These are phyloP conservation scores for Mycocentrospora acerina DNA, from an alignment of 2,329 filamentous ascomycete genomes.

Conservation along the genomic window DNA sequence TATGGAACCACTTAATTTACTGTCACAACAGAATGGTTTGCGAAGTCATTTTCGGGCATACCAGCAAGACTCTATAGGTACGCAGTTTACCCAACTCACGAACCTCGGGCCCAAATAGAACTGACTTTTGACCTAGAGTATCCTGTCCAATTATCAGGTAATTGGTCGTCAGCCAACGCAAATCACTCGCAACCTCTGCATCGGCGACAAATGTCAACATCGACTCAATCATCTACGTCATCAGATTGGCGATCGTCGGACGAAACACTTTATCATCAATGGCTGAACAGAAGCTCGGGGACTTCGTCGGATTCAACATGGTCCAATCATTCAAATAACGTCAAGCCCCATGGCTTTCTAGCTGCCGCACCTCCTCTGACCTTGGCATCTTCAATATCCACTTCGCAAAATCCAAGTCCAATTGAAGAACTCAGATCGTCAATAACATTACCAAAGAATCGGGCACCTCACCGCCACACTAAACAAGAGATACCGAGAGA, in stretches of 20 bases:
- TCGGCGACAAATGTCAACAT: slow-evolving; percentile 18
- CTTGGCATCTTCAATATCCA: slow-evolving; percentile 1
- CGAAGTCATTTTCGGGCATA: too few relatives aligned
- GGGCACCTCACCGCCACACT: slow-evolving; percentile 8
- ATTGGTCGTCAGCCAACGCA: slow-evolving; percentile 10
- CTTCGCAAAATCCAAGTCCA: slow-evolving; percentile 3
- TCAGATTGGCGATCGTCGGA: slow-evolving; percentile 18
- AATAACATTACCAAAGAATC: slow-evolving; percentile 1
- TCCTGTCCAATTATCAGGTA: slow-evolving; percentile 3
- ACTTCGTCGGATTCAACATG: slow-evolving; percentile 25
- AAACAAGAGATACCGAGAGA: slow-evolving; percentile 14
- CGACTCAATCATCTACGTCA: slow-evolving; percentile 20
- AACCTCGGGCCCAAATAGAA: too few relatives aligned
- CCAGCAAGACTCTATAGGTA: too few relatives aligned
- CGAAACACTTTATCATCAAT: slow-evolving; percentile 21
- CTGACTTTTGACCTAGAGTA: slow-evolving; percentile 12
- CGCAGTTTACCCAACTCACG: too few relatives aligned
- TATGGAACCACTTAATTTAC: too few relatives aligned
- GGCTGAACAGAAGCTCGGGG: slow-evolving; percentile 17
- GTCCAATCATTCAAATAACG: slow-evolving; percentile 18
- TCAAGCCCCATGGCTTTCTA: slow-evolving; percentile 12
- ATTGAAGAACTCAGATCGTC: slow-evolving; percentile 3
- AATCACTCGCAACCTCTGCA: slow-evolving; percentile 8
- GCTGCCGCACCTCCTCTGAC: slow-evolving; percentile 13
- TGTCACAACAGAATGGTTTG: too few relatives aligned